Evolutionary conservation across 129 eudicot genomes (phyloP), one percentile per base, ranked within the genome.

Genomic region (Centella asiatica): DNA sequence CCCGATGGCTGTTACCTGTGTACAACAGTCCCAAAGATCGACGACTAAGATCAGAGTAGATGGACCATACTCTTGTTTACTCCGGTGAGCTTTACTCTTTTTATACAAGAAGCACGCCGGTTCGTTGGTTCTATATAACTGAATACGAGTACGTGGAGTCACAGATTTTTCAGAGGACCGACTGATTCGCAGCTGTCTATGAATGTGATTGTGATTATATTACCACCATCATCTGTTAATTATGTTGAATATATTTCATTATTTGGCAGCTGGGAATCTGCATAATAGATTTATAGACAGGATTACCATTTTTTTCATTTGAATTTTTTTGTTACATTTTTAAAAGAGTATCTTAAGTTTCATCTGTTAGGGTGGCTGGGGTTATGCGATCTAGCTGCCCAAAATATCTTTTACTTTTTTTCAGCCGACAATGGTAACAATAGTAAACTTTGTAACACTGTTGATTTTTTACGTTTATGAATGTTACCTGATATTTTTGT

Each of bases 41-140:
- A 56, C 67, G 82, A n/a, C n/a, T n/a, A 60, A 84, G 96, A 84
- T 79, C 95, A 67, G 99, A 92, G 25, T 92, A 81, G 80, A 53
- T 32, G 22, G 28, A 33, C 47, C 45, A 20, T 13, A 34, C 19
- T 33, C n/a, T 20, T n/a, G 18, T 58, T 24, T 12, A 11, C 22
- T 25, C 20, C 15, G 28, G 42, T 23, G 52, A 49, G 62, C 66
- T 68, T 78, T 63, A 49, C 56, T 32, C 25, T 26, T 36, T 72
- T 61, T 69, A 62, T 48, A 71, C 69, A 53, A 72, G 52, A 69
- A 73, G 73, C 74, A 67, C 24, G 56, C 32, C 37, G 71, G 42
- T n/a, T 53, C 19, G 36, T 19, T 6, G 29, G 29, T 10, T 57
- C 1, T 31, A 0, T 6, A 34, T 56, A 17, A 25, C 17, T n/a